Evolutionary conservation across 306 rosid genomes (phyloP).

Genomic region (Cicer judaicum): DNA sequence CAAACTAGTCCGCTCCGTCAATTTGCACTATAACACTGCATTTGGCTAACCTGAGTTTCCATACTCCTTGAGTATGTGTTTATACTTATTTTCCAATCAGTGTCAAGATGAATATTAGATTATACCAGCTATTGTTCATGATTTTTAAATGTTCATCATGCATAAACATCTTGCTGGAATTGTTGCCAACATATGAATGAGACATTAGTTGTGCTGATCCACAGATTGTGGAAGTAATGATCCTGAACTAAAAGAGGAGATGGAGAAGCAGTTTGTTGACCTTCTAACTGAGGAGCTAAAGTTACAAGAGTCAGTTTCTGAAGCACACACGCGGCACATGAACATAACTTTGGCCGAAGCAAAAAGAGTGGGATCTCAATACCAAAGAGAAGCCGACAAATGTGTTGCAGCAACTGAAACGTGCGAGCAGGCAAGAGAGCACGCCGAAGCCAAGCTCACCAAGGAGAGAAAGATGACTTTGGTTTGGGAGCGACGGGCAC

Average conservation of each 20-base stretch:
- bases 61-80: background rate
- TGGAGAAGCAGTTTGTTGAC: constrained; percentile 98
- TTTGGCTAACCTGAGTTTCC: background rate
- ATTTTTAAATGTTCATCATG: background rate
- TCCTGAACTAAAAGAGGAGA: constrained; percentile 88
- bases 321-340: constrained; percentile 80
- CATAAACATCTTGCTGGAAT: constrained; percentile 20
- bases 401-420: constrained; percentile 92
- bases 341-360: constrained; percentile 86
- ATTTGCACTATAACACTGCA: background rate
- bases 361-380: constrained; percentile 84
- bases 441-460: constrained; percentile 68
- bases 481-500: constrained; percentile 85
- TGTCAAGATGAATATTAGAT: constrained; percentile 19
- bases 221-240: constrained; percentile 92
- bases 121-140: constrained; percentile 10
- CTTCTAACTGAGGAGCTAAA: constrained; percentile 87
- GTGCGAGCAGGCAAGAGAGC: constrained; percentile 93
- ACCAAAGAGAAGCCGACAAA: constrained; percentile 96
- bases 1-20: background rate
- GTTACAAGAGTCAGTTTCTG: constrained; percentile 81
- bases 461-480: constrained; percentile 78
- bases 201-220: constrained; percentile 31
- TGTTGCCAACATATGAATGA: constrained; percentile 30
- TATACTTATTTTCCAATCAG: background rate